Conservation (phyloP, 139 green algal genomes). For the Chlorokybus atmophyticus region DNA sequence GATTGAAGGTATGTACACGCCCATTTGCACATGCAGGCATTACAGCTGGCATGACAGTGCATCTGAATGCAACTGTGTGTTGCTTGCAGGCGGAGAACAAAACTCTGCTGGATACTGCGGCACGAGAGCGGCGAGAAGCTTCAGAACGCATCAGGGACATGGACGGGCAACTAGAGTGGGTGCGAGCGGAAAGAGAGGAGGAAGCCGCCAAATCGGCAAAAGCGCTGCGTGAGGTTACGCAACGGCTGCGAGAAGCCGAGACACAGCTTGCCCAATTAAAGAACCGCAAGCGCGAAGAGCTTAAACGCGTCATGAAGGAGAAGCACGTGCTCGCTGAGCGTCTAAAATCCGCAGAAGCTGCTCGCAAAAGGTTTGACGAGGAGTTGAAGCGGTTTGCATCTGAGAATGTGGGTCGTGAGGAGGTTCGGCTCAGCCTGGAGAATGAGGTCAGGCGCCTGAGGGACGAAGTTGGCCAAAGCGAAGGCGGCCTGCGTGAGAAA, state of each 20-base stretch:
- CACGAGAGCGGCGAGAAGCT: slow-evolving; percentile 19
- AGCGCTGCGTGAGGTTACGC: slow-evolving; percentile 17
- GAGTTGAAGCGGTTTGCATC: slow-evolving; percentile 32
- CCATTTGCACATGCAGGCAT: no score
- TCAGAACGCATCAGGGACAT: slow-evolving; percentile 23
- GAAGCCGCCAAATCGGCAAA: slow-evolving; percentile 6
- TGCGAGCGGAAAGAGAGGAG: slow-evolving; percentile 32
- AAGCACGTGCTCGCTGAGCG: slow-evolving; percentile 31
- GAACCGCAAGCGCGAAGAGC: slow-evolving; percentile 20
- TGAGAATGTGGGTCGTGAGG: slow-evolving; percentile 25
- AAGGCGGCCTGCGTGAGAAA: slow-evolving; percentile 18
- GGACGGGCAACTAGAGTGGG: slow-evolving; percentile 38
- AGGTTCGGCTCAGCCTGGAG: slow-evolving; percentile 15
- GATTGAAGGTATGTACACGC: no score
- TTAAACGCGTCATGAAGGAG: slow-evolving; percentile 35
- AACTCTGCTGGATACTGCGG: slow-evolving; percentile 10
- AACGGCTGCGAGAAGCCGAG: slow-evolving; percentile 32
- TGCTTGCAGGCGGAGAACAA: slow-evolving; percentile 9
- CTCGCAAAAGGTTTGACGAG: slow-evolving; percentile 27
- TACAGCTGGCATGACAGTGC: no score
- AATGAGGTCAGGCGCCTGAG: slow-evolving; percentile 23
- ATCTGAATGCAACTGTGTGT: no score
- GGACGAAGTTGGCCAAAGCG: slow-evolving; percentile 21
- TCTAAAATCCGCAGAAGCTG: slow-evolving; percentile 16
- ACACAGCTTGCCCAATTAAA: slow-evolving; percentile 27